phyloP scores from a whole-genome alignment of 1,139 yeast species.

The Saccharomycopsis crataegensis region DNA sequence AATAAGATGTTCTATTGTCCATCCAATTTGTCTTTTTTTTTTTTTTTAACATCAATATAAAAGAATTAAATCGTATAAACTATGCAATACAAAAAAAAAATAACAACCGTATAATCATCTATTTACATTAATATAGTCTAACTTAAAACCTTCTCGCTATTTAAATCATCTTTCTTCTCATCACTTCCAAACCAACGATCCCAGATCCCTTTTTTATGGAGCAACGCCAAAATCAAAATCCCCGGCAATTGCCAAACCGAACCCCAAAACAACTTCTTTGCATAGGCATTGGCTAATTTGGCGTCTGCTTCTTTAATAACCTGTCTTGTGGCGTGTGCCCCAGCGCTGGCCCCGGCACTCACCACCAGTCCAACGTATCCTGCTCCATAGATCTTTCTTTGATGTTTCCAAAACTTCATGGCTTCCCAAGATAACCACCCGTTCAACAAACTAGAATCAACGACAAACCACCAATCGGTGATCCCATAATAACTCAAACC shows the following conservation, averaged over 20 bases:
- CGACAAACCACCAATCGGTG: constrained; percentile 72
- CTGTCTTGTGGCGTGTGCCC: constrained; percentile 11
- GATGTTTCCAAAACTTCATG: constrained; percentile 77
- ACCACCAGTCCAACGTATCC: constrained; percentile 23
- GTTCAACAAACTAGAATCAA: constrained; percentile 77
- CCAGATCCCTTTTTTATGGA: constrained; percentile 95
- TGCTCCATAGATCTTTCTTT: constrained; percentile 45
- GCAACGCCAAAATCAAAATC: constrained; percentile 80
- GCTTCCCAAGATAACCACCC: constrained; percentile 83
- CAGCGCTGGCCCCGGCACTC: background rate
- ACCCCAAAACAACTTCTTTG: constrained; percentile 87
- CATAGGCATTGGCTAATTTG: constrained; percentile 53
- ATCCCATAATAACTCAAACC: constrained; percentile 74
- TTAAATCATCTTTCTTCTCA: too few relatives aligned
- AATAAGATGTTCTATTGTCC: too few relatives aligned
- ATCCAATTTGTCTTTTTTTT: too few relatives aligned
- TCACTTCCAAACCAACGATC: constrained; percentile 33
- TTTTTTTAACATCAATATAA: too few relatives aligned
- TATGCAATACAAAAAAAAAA: background rate
- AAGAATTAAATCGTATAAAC: too few relatives aligned
- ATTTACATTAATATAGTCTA: too few relatives aligned
- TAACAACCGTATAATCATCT: background rate
- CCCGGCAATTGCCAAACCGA: constrained; percentile 94
- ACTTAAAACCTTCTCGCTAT: too few relatives aligned
- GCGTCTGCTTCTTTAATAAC: constrained; percentile 44